These are phyloP conservation scores for Lichtheimia ramosa DNA, from an alignment of 371 early-diverging fungal genomes.

Conservation along the genomic window DNA sequence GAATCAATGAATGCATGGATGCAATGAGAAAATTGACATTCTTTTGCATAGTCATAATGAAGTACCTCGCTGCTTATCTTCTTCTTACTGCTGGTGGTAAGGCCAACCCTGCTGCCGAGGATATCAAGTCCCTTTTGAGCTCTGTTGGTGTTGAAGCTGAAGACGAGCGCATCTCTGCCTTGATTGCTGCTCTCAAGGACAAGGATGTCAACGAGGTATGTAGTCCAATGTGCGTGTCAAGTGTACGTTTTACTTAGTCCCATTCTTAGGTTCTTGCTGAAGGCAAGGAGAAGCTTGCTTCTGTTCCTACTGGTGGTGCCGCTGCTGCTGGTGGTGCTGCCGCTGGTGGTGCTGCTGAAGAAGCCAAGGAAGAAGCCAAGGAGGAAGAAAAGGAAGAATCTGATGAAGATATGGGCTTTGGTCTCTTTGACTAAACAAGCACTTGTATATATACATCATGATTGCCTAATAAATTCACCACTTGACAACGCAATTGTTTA, in stretches of 20 bases:
- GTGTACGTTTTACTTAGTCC: slow-evolving; percentile 77
- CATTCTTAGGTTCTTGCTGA: slow-evolving; percentile 75
- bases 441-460: neutral
- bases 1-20: slow-evolving; percentile 3
- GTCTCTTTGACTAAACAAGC: slow-evolving; percentile 46
- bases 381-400: slow-evolving; percentile 89
- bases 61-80: slow-evolving; percentile 97
- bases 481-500: slow-evolving; percentile 59
- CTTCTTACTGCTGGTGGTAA: slow-evolving; percentile 92
- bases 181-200: slow-evolving; percentile 83
- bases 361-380: slow-evolving; percentile 61
- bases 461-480: neutral
- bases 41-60: slow-evolving; percentile 78
- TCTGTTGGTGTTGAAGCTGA: slow-evolving; percentile 95
- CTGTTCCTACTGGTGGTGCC: slow-evolving; percentile 91
- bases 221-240: slow-evolving; percentile 79
- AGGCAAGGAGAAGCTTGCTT: slow-evolving; percentile 90
- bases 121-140: slow-evolving; percentile 84
- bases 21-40: slow-evolving; percentile 1
- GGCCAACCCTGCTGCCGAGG: slow-evolving; percentile 77
- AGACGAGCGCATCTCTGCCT: slow-evolving; percentile 70
- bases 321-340: slow-evolving; percentile 62
- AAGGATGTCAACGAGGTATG: slow-evolving; percentile 85
- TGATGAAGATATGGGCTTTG: slow-evolving; percentile 70
- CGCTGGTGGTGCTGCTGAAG: slow-evolving; percentile 51